Evolutionary conservation across 495 filamentous ascomycete species (phyloP), one percentile per base, ranked within the genome.

Genomic region (Ramalina peruviana): DNA sequence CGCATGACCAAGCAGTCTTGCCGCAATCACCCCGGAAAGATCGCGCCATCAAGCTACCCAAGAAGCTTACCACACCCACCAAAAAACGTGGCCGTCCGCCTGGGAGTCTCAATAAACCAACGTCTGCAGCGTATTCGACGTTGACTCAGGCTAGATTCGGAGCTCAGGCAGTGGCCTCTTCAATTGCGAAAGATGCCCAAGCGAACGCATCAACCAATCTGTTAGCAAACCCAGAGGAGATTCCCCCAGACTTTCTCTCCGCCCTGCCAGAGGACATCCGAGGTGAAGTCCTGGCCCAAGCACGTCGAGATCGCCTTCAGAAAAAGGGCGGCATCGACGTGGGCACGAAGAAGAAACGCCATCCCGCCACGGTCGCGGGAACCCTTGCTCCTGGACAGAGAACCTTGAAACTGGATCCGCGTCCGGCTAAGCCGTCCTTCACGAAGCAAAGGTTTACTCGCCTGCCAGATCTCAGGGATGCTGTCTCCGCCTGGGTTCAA

Each of bases 241-340:
- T 85, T 6, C 85, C 87, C 43, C 67, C 72, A 0, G 79, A 78
- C 6, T 88, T 92, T 64, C 78, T 95, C 30, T 78, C 82, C 12
- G 87, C 86, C 19, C 67, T 95, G 0, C 88, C 88, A 0, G 80
- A 84, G 48, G 85, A 94, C 46, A 74, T 95, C 43, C 79, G 86
- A 33, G 64, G 63, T 19, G 88, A 95, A 67, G 72, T 95, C 13
- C 61, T 94, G 9, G 79, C 73, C 6, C 81, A 94, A 56, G 79
- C 86, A 50, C 71, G 72, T 11, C 78, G 78, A 15, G 65, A 71
- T 0, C 76, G 72, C 10, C 67, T 80, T 11, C 60, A 71, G 20
- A 71, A 72, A 36, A 65, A 62, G 5, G 56, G 67, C 15, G 67
- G 61, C 23, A 56, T 72, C 26, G 55, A 64, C 54, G 41, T 60